Conservation (phyloP, 208 protist genomes). For the Trichomonas tenax region DNA sequence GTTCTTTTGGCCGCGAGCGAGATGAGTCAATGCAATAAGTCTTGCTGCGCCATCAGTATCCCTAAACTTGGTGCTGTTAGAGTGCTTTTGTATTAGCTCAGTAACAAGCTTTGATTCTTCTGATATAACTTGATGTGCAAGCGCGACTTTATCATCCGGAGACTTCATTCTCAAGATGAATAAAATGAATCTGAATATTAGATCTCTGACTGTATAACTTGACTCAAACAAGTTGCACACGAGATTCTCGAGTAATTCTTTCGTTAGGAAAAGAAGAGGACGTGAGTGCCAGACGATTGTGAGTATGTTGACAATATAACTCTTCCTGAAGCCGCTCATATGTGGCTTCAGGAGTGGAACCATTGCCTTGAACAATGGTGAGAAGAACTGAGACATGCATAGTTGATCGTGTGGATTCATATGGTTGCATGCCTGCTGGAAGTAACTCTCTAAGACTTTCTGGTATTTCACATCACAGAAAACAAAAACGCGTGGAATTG, state of each 20-base stretch:
- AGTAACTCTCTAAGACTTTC: background rate
- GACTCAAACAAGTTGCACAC: background rate
- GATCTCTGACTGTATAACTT: background rate
- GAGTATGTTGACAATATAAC: background rate
- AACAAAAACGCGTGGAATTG: background rate
- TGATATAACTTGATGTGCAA: background rate
- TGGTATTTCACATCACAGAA: background rate
- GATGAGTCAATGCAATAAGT: background rate
- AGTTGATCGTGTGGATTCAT: background rate
- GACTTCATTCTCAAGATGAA: background rate
- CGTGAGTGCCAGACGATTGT: background rate
- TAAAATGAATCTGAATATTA: background rate
- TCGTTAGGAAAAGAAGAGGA: background rate
- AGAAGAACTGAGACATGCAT: background rate
- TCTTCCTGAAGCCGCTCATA: background rate
- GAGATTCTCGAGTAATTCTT: background rate
- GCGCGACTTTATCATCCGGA: background rate
- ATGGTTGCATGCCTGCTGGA: background rate
- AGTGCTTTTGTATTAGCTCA: background rate
- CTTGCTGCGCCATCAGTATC: background rate
- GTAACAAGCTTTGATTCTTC: background rate
- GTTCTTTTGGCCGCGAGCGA: background rate
- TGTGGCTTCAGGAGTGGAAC: background rate
- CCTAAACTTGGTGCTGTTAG: background rate
- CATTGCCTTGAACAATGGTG: background rate